phyloP scores from a whole-genome alignment of 2,329 filamentous ascomycete genomes.

The Arthrobotrys sphaeroides region DNA sequence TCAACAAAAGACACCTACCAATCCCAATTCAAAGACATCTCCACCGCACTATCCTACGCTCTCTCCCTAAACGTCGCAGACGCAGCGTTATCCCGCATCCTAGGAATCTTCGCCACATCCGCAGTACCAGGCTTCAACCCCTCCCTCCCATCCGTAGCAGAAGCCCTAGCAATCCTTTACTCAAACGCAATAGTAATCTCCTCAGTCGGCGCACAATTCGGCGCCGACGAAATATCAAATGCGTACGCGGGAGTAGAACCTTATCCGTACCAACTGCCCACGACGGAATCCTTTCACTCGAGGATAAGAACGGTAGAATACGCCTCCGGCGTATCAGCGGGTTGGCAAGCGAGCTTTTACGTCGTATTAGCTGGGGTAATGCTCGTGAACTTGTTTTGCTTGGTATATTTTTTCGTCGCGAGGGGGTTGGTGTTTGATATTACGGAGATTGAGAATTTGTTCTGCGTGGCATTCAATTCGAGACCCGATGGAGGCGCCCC shows the following conservation, averaged over 20 bases:
- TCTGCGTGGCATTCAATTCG: slow-evolving; percentile 50
- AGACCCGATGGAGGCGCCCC: not conserved
- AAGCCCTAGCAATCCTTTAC: slow-evolving; percentile 76
- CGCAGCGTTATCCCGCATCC: slow-evolving; percentile 31
- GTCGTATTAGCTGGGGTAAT: slow-evolving; percentile 73
- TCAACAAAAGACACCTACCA: slow-evolving; percentile 30
- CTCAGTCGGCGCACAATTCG: slow-evolving; percentile 69
- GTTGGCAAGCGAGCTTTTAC: slow-evolving; percentile 75
- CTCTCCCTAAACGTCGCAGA: slow-evolving; percentile 44
- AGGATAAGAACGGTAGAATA: slow-evolving; percentile 74
- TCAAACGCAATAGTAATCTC: slow-evolving; percentile 73
- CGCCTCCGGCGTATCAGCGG: slow-evolving; percentile 70
- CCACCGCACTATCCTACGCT: slow-evolving; percentile 44
- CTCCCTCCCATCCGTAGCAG: slow-evolving; percentile 73
- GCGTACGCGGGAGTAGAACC: slow-evolving; percentile 60
- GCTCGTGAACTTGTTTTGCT: slow-evolving; percentile 72
- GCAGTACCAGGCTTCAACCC: slow-evolving; percentile 62
- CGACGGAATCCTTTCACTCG: slow-evolving; percentile 71
- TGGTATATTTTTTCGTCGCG: slow-evolving; percentile 45
- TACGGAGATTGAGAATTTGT: slow-evolving; percentile 48
- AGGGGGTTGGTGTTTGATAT: slow-evolving; percentile 43
- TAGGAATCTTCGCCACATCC: slow-evolving; percentile 46
- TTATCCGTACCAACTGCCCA: slow-evolving; percentile 27
- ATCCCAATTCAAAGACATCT: slow-evolving; percentile 49
- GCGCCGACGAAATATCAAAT: slow-evolving; percentile 48